These are phyloP conservation scores for Scleroderma bovista DNA, from an alignment of 768 basidiomycete genomes.

Conservation along the genomic window DNA sequence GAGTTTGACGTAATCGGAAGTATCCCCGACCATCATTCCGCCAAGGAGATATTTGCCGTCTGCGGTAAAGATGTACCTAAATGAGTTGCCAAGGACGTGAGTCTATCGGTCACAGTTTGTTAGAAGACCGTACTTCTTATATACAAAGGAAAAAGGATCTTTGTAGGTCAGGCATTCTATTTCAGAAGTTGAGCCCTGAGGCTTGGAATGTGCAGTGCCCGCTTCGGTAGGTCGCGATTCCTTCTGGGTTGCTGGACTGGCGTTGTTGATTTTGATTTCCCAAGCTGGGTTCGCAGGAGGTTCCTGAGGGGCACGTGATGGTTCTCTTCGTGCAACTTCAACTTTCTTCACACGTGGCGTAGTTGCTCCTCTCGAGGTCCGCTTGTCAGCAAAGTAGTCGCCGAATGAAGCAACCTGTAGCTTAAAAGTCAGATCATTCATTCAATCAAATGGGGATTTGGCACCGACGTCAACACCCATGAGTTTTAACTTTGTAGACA, in stretches of 20 bases:
- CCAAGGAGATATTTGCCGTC: slow-evolving; percentile 70
- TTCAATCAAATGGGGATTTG: background rate
- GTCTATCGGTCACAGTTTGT: too few species aligned
- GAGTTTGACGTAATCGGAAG: slow-evolving; percentile 61
- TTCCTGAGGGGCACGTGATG: background rate
- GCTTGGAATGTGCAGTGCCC: slow-evolving; percentile 8
- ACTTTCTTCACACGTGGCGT: background rate
- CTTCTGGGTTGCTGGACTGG: background rate
- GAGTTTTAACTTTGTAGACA: slow-evolving; percentile 60
- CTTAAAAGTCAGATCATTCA: background rate
- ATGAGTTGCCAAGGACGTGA: background rate
- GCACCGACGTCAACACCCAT: slow-evolving; percentile 50
- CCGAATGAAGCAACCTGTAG: slow-evolving; percentile 60
- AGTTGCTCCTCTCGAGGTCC: slow-evolving; percentile 12
- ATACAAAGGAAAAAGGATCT: slow-evolving; percentile 66
- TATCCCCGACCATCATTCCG: slow-evolving; percentile 79
- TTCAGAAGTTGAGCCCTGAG: slow-evolving; percentile 15
- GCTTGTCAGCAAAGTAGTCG: slow-evolving; percentile 63
- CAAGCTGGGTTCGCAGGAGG: slow-evolving; percentile 3
- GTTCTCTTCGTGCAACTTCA: background rate
- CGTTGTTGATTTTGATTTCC: slow-evolving; percentile 10
- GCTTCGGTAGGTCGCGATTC: background rate
- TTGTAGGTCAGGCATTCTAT: slow-evolving; percentile 61
- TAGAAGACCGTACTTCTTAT: slow-evolving; percentile 49
- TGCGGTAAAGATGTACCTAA: slow-evolving; percentile 58